Evolutionary conservation across 192 early-diverging fungal genomes (phyloP), one percentile per base, ranked within the genome.

Genomic region (Kickxella alabastrina): DNA sequence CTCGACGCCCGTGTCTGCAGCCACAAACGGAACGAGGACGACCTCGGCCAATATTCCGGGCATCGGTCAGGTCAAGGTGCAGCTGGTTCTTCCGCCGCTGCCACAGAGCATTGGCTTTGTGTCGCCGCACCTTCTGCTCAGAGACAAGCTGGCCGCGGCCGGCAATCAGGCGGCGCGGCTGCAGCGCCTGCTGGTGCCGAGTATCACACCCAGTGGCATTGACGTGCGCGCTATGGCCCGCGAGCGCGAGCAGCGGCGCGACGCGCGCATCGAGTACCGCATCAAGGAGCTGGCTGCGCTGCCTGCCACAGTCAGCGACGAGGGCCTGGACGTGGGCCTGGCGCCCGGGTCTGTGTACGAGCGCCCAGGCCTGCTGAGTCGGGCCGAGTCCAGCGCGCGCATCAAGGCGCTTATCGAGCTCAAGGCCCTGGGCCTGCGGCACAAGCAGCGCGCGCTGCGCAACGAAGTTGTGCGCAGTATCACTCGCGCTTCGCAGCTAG

Each of bases 341-440:
- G 49, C 12, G 43, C 42, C 42, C 4, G 60, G 49, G 17, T 41
- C 46, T 6, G 21, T 18, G 21, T 62, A 57, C 34, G 34, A 49
- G 62, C 67, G 57, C 12, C 61, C 48, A 15, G 65, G 65, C 17
- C 53, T 63, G 23, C 47, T 52, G 3, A 61, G 49, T 12, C 51
- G 65, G 9, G 49, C 51, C 19, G 59, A 44, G 9, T 63, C 75
- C 9, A 80, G 81, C 43, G 60, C 79, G 19, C 91, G 93, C 51
- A 54, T 95, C 2, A 79, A 82, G 47, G 88, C 89, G 9, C 58
- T 91, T 8, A 89, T 94, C 43, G 95, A 98, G 78, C 74, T 95
- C 57, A 96, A 95, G 71, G 69, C 83, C 10, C 77, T 98, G 24
- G 74, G 82, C 37, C 68, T 98, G 32, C 65, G 89, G 35, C 78